Percentiles rank a stretch among this genome's conserved stretches.
Conservation (phyloP, 2,329 filamentous ascomycete genomes). For the Myriosclerotinia duriaeana region DNA sequence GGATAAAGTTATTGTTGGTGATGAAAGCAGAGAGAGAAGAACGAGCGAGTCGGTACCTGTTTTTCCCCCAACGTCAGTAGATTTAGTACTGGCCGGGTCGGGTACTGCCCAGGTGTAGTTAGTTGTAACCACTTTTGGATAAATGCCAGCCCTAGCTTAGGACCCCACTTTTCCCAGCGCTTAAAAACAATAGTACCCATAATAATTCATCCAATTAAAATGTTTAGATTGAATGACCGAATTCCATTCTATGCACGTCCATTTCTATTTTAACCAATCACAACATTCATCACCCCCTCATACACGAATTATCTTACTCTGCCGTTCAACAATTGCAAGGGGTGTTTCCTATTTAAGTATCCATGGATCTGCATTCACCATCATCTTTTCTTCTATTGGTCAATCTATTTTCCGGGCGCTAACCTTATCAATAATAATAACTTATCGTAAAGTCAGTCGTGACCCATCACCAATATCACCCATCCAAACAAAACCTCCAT, state of each 20-base stretch:
- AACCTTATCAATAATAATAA: constrained; percentile 1
- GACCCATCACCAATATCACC: no score
- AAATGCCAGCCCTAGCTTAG: background rate
- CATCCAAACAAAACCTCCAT: constrained; percentile 11
- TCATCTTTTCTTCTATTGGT: background rate
- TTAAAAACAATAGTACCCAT: background rate
- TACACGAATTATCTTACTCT: background rate
- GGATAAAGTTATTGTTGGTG: no score
- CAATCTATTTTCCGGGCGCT: constrained; percentile 11
- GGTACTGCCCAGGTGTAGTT: no score
- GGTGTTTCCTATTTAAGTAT: constrained; percentile 3
- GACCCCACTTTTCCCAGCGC: background rate
- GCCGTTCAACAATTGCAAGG: background rate
- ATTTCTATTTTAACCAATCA: constrained; percentile 15
- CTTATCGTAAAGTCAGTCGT: background rate
- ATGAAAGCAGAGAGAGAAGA: no score
- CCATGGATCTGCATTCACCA: background rate
- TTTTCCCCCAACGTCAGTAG: no score
- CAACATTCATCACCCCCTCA: background rate
- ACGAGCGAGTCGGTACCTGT: no score
- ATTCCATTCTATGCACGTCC: background rate
- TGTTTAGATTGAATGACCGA: background rate
- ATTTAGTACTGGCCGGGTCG: no score
- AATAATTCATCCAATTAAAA: constrained; percentile 9
- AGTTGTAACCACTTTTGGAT: background rate